phyloP scores from a whole-genome alignment of 2,329 filamentous ascomycete genomes.

The Periconia macrospinosa region DNA sequence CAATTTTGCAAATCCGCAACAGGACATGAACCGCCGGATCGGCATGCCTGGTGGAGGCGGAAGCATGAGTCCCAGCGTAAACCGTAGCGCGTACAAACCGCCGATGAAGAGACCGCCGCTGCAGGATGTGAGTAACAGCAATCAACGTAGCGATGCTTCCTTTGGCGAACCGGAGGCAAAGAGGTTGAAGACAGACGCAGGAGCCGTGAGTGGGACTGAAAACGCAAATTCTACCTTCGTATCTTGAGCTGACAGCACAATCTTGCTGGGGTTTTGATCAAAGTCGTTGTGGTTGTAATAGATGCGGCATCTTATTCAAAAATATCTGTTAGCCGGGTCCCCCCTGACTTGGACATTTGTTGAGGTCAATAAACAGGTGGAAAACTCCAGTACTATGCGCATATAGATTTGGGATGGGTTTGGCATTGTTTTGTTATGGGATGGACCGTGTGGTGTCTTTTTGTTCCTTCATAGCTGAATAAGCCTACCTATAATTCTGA shows the following conservation, averaged over 20 bases:
- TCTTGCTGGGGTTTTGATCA: too few relatives aligned
- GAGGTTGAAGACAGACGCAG: constrained; percentile 36
- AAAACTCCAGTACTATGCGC: background rate
- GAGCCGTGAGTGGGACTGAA: constrained; percentile 11
- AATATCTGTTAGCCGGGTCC: too few relatives aligned
- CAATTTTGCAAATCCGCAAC: constrained; percentile 54
- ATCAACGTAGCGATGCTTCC: constrained; percentile 17
- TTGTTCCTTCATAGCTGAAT: background rate
- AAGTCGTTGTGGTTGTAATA: too few relatives aligned
- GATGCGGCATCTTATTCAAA: too few relatives aligned
- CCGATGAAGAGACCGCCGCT: constrained; percentile 45
- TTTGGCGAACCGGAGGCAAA: constrained; percentile 43
- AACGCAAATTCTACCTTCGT: constrained; percentile 11
- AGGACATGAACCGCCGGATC: constrained; percentile 50
- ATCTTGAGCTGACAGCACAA: background rate
- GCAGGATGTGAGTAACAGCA: constrained; percentile 51
- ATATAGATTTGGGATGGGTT: background rate
- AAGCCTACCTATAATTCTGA: background rate
- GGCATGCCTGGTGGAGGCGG: constrained; percentile 50
- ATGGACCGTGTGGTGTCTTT: background rate
- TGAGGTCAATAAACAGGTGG: too few relatives aligned
- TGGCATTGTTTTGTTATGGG: background rate
- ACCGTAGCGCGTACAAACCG: constrained; percentile 50
- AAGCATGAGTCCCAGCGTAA: constrained; percentile 47
- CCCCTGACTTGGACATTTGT: too few relatives aligned